phyloP scores from a whole-genome alignment of 176 grass and related monocot species.

The Echinochloa phyllopogon region DNA sequence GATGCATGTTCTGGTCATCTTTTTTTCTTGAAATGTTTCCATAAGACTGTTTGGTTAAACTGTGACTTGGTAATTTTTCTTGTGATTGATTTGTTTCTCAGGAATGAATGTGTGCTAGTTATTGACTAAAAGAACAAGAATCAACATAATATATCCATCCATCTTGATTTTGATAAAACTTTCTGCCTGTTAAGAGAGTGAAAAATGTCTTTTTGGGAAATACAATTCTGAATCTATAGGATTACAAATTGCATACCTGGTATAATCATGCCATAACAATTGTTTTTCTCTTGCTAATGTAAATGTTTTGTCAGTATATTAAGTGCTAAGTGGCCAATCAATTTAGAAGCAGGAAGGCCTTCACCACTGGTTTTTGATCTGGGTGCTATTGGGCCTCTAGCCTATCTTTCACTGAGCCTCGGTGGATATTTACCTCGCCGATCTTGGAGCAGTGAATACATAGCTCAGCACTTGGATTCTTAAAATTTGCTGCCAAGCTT shows the following conservation, averaged over 20 bases:
- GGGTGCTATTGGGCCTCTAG: background rate
- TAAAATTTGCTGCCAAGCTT: background rate
- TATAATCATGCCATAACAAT: background rate
- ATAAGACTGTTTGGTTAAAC: background rate
- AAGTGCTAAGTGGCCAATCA: background rate
- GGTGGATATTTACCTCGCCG: background rate
- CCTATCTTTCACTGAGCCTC: background rate
- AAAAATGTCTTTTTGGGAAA: background rate
- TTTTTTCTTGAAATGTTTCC: background rate
- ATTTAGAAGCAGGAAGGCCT: slow-evolving; percentile 9
- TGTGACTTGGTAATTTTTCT: background rate
- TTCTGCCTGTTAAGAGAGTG: background rate
- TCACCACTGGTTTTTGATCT: background rate
- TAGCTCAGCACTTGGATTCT: background rate
- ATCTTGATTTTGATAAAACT: background rate
- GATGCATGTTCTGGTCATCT: background rate
- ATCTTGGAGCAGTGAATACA: background rate
- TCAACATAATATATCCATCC: background rate
- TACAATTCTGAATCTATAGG: background rate
- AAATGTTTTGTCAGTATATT: background rate
- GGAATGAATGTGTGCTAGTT: background rate
- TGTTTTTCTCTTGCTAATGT: background rate
- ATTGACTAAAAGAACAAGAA: background rate
- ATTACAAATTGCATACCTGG: background rate
- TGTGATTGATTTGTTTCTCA: background rate